Evolutionary conservation across 192 early-diverging fungal genomes (phyloP).

Genomic region (Linnemannia exigua): DNA sequence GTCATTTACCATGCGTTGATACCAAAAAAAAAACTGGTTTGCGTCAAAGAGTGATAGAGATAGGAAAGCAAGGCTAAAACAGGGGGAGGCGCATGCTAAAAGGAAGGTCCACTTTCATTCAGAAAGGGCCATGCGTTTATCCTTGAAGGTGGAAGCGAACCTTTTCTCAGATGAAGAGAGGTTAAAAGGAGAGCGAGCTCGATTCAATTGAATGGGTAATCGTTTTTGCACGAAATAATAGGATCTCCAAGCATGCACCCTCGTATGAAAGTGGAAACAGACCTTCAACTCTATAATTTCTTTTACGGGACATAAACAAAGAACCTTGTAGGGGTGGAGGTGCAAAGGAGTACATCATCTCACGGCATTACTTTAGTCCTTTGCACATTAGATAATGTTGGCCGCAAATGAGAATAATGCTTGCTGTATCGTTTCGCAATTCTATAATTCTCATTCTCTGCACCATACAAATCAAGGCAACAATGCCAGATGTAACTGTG

Average conservation of each 20-base stretch:
- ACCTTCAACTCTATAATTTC: neutral
- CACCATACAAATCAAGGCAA: neutral
- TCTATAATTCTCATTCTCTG: neutral
- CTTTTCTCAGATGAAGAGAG: neutral
- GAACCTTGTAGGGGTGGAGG: neutral
- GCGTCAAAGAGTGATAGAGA: neutral
- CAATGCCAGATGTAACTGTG: neutral
- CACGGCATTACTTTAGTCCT: slow-evolving; percentile 7
- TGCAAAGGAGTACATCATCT: neutral
- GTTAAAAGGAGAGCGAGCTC: too few relatives aligned
- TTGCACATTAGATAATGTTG: neutral
- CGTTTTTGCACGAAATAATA: neutral
- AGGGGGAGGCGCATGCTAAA: neutral
- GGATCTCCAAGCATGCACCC: neutral
- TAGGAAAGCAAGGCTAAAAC: neutral
- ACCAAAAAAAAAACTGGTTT: neutral
- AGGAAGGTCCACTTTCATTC: neutral
- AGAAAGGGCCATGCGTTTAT: neutral
- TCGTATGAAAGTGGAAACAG: neutral
- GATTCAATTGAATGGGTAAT: neutral
- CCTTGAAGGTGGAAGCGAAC: neutral
- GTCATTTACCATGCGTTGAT: neutral
- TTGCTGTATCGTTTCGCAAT: neutral
- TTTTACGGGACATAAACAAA: neutral
- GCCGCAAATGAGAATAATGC: too few relatives aligned